phyloP scores from a whole-genome alignment of 805 yeast genomes.

The Ogataea dorogensis region DNA sequence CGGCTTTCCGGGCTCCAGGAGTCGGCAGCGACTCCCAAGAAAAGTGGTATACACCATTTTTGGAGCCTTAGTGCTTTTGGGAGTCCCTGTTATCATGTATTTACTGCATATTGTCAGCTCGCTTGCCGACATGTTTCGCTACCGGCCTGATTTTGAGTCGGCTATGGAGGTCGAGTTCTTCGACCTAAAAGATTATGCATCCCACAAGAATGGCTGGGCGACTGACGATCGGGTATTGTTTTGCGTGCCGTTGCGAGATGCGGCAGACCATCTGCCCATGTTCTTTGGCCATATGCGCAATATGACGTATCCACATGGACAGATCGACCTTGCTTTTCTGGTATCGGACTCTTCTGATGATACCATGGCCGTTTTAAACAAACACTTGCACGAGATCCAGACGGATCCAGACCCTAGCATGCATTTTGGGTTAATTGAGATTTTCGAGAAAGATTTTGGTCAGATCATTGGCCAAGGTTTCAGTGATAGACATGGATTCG shows the following conservation, averaged over 20 bases:
- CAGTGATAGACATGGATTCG: slow-evolving; percentile 91
- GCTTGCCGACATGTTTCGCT: slow-evolving; percentile 9
- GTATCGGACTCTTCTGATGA: slow-evolving; percentile 90
- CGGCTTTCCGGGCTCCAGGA: neutral
- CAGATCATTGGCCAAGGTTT: slow-evolving; percentile 91
- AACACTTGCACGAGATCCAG: slow-evolving; percentile 62
- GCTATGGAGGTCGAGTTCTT: slow-evolving; percentile 25
- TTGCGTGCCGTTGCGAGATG: slow-evolving; percentile 60
- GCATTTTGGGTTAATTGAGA: slow-evolving; percentile 82
- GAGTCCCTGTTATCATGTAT: slow-evolving; percentile 1
- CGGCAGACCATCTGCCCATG: slow-evolving; percentile 61
- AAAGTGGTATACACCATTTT: no score
- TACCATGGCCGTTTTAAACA: slow-evolving; percentile 68
- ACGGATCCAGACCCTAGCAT: slow-evolving; percentile 55
- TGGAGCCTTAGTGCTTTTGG: no score
- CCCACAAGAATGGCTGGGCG: slow-evolving; percentile 52
- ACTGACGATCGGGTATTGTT: slow-evolving; percentile 50
- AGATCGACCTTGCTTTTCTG: slow-evolving; percentile 68
- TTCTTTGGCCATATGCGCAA: slow-evolving; percentile 55
- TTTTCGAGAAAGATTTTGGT: slow-evolving; percentile 89
- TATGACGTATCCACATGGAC: slow-evolving; percentile 55
- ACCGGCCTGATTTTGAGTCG: slow-evolving; percentile 19
- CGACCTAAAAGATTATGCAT: slow-evolving; percentile 44
- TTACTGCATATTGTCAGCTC: slow-evolving; percentile 1
- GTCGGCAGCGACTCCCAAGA: no score